Conservation (phyloP, 208 protist species). For the Wallacemonas sp. region DNA sequence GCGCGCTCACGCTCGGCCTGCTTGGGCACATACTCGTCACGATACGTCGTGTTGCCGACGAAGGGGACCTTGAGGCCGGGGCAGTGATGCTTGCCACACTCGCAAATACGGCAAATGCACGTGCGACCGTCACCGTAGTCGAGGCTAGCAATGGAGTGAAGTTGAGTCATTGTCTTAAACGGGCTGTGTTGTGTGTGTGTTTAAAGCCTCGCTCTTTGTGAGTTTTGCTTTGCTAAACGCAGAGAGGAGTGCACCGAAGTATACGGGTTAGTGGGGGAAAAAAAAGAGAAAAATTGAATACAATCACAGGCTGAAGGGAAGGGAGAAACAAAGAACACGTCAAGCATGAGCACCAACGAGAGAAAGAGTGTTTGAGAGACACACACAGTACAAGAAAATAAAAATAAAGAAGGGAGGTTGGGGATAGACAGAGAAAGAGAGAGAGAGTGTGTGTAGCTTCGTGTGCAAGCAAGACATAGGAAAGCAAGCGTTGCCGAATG, state of each 20-base stretch:
- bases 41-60: conserved; percentile 83
- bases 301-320: too few species aligned
- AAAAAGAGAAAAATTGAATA: conserved; percentile 2
- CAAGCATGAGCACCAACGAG: too few species aligned
- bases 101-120: conserved; percentile 87
- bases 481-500: too few species aligned
- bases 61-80: conserved; percentile 79
- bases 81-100: conserved; percentile 86
- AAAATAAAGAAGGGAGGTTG: neutral
- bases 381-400: too few species aligned
- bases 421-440: neutral
- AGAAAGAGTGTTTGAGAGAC: too few species aligned
- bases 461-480: neutral
- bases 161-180: conserved; percentile 81
- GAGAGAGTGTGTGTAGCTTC: conserved; percentile 2
- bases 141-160: conserved; percentile 85
- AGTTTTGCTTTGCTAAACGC: neutral
- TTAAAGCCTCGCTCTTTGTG: too few species aligned
- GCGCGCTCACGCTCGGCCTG: conserved; percentile 47
- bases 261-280: neutral
- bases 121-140: conserved; percentile 90
- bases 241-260: conserved; percentile 10
- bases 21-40: conserved; percentile 88
- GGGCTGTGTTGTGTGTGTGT: too few species aligned
- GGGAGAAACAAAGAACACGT: too few species aligned